phyloP scores from a whole-genome alignment of 2,329 filamentous ascomycete genomes.

The Ophiostoma novo-ulmi region DNA sequence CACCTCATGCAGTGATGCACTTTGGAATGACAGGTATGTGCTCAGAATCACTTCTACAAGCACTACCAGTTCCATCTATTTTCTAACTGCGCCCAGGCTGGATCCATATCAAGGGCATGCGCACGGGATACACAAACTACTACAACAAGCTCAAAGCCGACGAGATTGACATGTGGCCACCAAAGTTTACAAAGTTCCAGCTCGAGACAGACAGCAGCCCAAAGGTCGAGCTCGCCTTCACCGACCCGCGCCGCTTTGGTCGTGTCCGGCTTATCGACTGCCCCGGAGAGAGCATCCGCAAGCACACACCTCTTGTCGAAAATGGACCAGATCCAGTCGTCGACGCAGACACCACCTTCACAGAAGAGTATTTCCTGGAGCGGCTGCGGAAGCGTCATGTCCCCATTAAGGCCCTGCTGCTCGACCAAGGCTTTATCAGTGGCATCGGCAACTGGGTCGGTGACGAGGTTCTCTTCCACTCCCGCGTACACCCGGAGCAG shows the following conservation, averaged over 20 bases:
- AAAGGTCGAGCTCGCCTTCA: slow-evolving; percentile 65
- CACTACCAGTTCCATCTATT: not conserved
- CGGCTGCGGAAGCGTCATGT: slow-evolving; percentile 73
- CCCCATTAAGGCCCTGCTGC: slow-evolving; percentile 79
- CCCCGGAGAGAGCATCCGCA: slow-evolving; percentile 67
- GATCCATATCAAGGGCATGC: slow-evolving; percentile 78
- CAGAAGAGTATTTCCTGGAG: slow-evolving; percentile 64
- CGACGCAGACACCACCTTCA: slow-evolving; percentile 68
- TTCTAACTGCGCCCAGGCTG: slow-evolving; percentile 42
- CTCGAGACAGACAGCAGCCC: slow-evolving; percentile 57
- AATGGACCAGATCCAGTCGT: slow-evolving; percentile 91
- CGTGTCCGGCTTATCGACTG: slow-evolving; percentile 80
- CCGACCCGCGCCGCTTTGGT: slow-evolving; percentile 73
- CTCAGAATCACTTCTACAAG: not conserved
- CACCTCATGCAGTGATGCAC: slow-evolving; percentile 86
- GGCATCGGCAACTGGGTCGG: slow-evolving; percentile 97
- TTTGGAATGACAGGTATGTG: slow-evolving; percentile 64
- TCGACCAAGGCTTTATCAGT: slow-evolving; percentile 83
- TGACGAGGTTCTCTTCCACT: slow-evolving; percentile 88
- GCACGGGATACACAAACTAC: slow-evolving; percentile 73
- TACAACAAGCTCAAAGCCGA: slow-evolving; percentile 65
- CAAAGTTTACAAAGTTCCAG: slow-evolving; percentile 82
- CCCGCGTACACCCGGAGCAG: slow-evolving; percentile 84
- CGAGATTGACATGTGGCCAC: slow-evolving; percentile 69
- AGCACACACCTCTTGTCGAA: slow-evolving; percentile 72